A percentile compares a stretch with the other conserved stretches of the same genome.
These are phyloP conservation scores for Cucurbita pepo DNA, from an alignment of 306 rosid genomes.

Conservation along the genomic window DNA sequence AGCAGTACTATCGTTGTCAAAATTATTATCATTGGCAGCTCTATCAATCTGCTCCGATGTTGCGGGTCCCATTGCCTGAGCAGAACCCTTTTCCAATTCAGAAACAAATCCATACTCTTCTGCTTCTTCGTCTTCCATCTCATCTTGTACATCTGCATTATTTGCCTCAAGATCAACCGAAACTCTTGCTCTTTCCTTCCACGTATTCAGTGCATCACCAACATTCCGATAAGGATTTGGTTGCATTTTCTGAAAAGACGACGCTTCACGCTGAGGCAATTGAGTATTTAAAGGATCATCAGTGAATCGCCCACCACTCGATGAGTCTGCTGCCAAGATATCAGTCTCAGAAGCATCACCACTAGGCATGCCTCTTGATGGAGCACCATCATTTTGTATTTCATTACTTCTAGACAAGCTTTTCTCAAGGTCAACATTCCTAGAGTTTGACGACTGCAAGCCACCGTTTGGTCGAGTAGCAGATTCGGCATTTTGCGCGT, in stretches of 20 bases:
- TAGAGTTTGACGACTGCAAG: slow-evolving; percentile 26
- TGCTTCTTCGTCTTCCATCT: slow-evolving; percentile 51
- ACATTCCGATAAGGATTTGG: slow-evolving; percentile 66
- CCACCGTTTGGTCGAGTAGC: slow-evolving; percentile 34
- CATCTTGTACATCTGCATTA: slow-evolving; percentile 23
- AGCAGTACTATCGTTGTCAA: slow-evolving; percentile 21
- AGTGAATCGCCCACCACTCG: slow-evolving; percentile 38
- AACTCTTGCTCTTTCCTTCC: slow-evolving; percentile 60
- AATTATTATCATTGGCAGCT: slow-evolving; percentile 23
- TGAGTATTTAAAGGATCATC: slow-evolving; percentile 28
- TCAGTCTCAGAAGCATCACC: slow-evolving; percentile 40
- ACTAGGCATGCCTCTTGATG: slow-evolving; percentile 44
- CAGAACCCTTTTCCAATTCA: slow-evolving; percentile 60
- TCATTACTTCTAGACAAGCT: slow-evolving; percentile 32
- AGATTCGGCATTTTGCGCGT: slow-evolving; percentile 24
- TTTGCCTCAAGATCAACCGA: slow-evolving; percentile 46
- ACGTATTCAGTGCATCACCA: slow-evolving; percentile 56
- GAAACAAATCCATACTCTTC: slow-evolving; percentile 77
- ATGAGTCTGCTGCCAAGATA: slow-evolving; percentile 33
- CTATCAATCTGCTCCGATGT: slow-evolving; percentile 57
- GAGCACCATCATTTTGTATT: slow-evolving; percentile 27
- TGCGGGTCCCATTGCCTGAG: slow-evolving; percentile 89
- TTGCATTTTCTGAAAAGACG: slow-evolving; percentile 32
- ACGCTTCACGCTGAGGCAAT: slow-evolving; percentile 20
- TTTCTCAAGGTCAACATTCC: slow-evolving; percentile 26